Base-by-base conservation (phyloP, 441 rosid species). In the Manihot esculenta region DNA sequence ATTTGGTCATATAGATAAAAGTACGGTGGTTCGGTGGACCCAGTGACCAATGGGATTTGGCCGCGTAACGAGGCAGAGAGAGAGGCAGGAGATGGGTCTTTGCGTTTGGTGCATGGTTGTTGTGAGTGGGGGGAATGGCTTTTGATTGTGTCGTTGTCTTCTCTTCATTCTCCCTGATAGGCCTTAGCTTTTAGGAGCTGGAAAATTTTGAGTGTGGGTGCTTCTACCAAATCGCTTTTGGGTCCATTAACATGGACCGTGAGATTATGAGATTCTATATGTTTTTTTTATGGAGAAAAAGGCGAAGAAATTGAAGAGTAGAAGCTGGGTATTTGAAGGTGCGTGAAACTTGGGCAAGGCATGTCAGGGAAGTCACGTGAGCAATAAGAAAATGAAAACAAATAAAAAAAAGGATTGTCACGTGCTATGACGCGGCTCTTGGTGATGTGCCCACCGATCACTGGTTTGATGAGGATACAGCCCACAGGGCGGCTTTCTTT, bases 331-430 rank as follows among this genome's bases (percentile, higher is more conserved):
- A 35, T 35, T 35, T 3, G 41, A 35, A 35, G 41, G 41, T 35
- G 41, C 41, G 41, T 35, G 41, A 35, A 35, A 35, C 41, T 35
- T 3, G 41, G 7, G 41, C 41, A 35, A 35, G 35, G 35, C 84
- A 60, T 76, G 79, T 77, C 81, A 69, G 80, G 49, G 24, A 2
- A 62, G 72, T 78, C 80, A 62, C 41, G 41, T 5, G 41, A 35
- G 41, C 41, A 35, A 35, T 35, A 2, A 35, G 35, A 35, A 35
- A 35, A 35, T 5, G 21, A 18, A 18, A 53, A 26, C 24, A n/a
- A 23, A 50, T 18, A 33, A 42, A 41, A 21, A 18, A 64, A 5
- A 35, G 41, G 35, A 30, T 30, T 35, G 41, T 35, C 41, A 35
- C 41, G 41, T 35, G 41, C 7, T 35, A 35, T 35, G 41, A 35